phyloP scores from a whole-genome alignment of 2,329 filamentous ascomycete species.

The Xylariaceae sp. region DNA sequence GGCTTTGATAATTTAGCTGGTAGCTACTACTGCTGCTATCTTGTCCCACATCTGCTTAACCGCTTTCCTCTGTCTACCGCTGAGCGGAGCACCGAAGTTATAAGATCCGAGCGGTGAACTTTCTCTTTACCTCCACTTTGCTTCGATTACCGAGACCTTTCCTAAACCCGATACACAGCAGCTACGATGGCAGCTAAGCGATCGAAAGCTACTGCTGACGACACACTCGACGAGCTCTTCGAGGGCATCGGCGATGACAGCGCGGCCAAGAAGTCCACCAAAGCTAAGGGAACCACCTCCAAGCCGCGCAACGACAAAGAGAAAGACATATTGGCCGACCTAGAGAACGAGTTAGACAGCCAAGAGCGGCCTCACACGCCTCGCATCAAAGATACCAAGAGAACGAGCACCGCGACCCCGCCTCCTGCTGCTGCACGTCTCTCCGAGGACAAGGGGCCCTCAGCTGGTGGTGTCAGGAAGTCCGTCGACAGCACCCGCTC shows the following conservation, averaged over 20 bases:
- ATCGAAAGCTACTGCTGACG: conserved; percentile 55
- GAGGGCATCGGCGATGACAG: conserved; percentile 55
- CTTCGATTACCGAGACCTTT: too few species aligned
- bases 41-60: too few species aligned
- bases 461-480: conserved; percentile 51
- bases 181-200: conserved; percentile 57
- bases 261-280: conserved; percentile 47
- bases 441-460: conserved; percentile 62
- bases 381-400: conserved; percentile 58
- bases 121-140: too few species aligned
- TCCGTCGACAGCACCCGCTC: conserved; percentile 74
- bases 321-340: conserved; percentile 80
- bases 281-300: conserved; percentile 46
- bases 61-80: too few species aligned
- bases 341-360: conserved; percentile 72
- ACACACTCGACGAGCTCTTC: conserved; percentile 64
- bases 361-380: conserved; percentile 81
- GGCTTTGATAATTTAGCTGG: too few species aligned
- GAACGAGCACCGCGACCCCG: conserved; percentile 46
- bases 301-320: conserved; percentile 44
- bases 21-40: too few species aligned
- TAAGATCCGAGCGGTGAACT: too few species aligned
- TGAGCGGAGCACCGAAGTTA: too few species aligned
- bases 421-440: conserved; percentile 48
- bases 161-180: not conserved